Percentiles rank a stretch among this genome's conserved stretches.
These are phyloP conservation scores for Cucurbitaria berberidis DNA, from an alignment of 2,329 filamentous ascomycete species.

Conservation along the genomic window DNA sequence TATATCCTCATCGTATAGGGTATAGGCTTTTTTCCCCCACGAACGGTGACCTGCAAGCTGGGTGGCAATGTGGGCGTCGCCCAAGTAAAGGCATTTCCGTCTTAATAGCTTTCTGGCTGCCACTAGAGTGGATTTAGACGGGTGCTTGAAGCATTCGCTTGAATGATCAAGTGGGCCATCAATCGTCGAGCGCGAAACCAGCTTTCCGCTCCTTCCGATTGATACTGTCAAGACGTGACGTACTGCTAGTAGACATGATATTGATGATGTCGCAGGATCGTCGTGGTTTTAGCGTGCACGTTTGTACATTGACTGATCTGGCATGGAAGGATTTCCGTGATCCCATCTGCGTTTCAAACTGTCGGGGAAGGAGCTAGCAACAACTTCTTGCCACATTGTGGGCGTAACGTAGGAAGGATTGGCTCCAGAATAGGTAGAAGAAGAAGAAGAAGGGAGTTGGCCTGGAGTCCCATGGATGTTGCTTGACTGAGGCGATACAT, in stretches of 20 bases:
- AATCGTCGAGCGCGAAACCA: not conserved
- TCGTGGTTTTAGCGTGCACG: conserved; percentile 37
- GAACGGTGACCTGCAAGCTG: not conserved
- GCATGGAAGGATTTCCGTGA: conserved; percentile 43
- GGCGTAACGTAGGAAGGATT: conserved; percentile 53
- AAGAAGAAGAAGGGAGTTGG: conserved; percentile 44
- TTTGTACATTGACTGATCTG: conserved; percentile 49
- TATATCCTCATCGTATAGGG: not conserved
- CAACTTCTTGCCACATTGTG: conserved; percentile 59
- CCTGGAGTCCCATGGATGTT: conserved; percentile 34
- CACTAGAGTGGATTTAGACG: not conserved
- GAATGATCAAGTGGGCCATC: not conserved
- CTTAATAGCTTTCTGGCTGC: not conserved
- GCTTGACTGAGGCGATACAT: conserved; percentile 44
- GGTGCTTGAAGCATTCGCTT: not conserved
- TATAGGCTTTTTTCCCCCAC: not conserved
- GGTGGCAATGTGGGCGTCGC: not conserved
- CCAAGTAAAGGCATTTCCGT: not conserved
- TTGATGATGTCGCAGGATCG: not conserved
- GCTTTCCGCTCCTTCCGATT: not conserved
- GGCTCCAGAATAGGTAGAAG: conserved; percentile 40
- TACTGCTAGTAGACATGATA: not conserved
- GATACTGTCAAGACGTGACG: not conserved
- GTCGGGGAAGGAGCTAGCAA: conserved; percentile 50
- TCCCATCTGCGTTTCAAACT: conserved; percentile 56